Base-by-base conservation (phyloP, 495 filamentous ascomycete species). In the Neurospora sp. region DNA sequence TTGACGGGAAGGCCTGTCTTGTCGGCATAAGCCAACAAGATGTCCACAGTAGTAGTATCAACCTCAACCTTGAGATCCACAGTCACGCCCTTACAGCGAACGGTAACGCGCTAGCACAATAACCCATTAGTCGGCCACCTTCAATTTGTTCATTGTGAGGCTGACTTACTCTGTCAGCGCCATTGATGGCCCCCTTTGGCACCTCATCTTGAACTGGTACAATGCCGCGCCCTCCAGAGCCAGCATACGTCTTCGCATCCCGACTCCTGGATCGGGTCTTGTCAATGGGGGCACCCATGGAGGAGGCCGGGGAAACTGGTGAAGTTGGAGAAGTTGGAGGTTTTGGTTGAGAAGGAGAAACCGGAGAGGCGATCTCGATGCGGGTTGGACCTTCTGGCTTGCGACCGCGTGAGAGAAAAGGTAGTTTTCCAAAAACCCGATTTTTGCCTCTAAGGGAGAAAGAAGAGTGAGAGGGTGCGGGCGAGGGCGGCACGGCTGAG, bases 161-260 rank as follows among this genome's bases (percentile, higher is more conserved):
- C 19, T 69, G 39, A 83, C 86, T 83, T 81, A 90, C 89, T 74
- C 93, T 85, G 74, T 93, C 92, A 40, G 90, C 91, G 70, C 91
- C 89, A 84, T 96, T 96, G 76, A 93, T 89, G 37, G 93, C 92
- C n/a, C 92, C 94, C 3, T 91, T 84, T 10, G 94, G 94, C 4
- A 92, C 93, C 85, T 96, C 93, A 62, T 86, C 89, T 40, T 90
- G 89, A 34, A 66, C 5, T 70, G 91, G 90, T 6, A 90, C 86
- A 59, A 88, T 82, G 0, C 84, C 84, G 31, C 73, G 76, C 2
- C 79, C 80, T 43, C 77, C 80, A 19, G 78, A 70, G 15, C 37
- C 28, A 40, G 43, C 19, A 31, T 34, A 31, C 28, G 70, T 71
- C 24, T 36, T 48, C 31, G 73, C 74, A 34, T 82, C 80, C 72